phyloP scores from a whole-genome alignment of 306 rosid species.

The Clitoria ternatea region DNA sequence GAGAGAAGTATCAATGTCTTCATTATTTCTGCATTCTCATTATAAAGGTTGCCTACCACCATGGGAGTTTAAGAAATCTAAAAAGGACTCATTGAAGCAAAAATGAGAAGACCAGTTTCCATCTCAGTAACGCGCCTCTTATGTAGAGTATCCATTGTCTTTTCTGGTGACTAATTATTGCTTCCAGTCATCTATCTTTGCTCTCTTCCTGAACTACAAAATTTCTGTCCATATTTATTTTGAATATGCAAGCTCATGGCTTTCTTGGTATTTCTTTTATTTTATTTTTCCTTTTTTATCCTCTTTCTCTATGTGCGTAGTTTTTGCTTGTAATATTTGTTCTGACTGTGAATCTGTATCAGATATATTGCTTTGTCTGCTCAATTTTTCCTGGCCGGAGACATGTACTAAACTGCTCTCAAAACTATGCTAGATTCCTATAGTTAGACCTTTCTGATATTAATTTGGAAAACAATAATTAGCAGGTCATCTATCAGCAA shows the following conservation, averaged over 20 bases:
- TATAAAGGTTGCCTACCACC: slow-evolving; percentile 90
- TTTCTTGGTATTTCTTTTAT: neutral
- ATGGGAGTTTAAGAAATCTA: slow-evolving; percentile 59
- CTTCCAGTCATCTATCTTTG: slow-evolving; percentile 10
- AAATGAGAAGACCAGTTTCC: slow-evolving; percentile 31
- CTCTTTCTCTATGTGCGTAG: slow-evolving; percentile 10
- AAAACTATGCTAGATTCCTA: no score
- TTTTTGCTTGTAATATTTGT: slow-evolving; percentile 28
- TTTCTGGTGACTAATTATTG: slow-evolving; percentile 30
- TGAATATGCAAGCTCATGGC: slow-evolving; percentile 28
- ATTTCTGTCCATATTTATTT: slow-evolving; percentile 35
- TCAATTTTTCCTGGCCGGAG: slow-evolving; percentile 11
- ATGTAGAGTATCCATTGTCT: slow-evolving; percentile 18
- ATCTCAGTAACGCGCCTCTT: slow-evolving; percentile 21
- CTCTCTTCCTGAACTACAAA: slow-evolving; percentile 1
- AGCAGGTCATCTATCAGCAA: no score
- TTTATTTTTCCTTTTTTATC: neutral
- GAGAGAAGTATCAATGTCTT: slow-evolving; percentile 79
- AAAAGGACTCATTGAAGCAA: slow-evolving; percentile 56
- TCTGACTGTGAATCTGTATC: slow-evolving; percentile 29
- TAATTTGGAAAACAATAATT: no score
- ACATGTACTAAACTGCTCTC: no score
- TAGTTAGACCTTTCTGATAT: no score
- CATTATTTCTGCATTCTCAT: slow-evolving; percentile 83
- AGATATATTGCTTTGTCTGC: slow-evolving; percentile 34